These are phyloP conservation scores for Petunia axillaris DNA, from an alignment of 257 asterid genomes.

Conservation along the genomic window DNA sequence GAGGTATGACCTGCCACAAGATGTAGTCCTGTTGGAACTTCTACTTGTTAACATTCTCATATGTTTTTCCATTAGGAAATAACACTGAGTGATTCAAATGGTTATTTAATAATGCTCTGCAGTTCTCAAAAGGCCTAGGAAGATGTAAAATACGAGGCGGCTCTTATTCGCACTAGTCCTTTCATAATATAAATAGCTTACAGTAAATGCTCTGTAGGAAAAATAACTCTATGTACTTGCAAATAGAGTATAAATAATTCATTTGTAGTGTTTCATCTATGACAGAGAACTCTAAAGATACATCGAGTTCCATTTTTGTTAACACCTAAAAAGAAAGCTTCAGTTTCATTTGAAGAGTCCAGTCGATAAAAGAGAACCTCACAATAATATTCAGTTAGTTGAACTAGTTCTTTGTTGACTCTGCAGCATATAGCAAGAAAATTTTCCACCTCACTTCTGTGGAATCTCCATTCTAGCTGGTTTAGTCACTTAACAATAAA, in stretches of 20 bases:
- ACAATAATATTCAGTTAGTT: background rate
- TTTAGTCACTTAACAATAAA: background rate
- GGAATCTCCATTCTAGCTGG: conserved; percentile 10
- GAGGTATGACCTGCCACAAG: conserved; percentile 31
- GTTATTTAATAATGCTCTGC: background rate
- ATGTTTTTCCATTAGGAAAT: background rate
- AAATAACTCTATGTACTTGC: background rate
- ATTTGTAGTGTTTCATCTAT: conserved; percentile 12
- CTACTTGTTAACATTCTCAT: background rate
- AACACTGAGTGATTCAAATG: background rate
- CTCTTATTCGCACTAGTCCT: background rate
- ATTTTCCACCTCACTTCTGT: background rate
- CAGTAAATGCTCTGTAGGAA: background rate
- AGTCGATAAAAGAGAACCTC: background rate
- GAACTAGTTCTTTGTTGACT: conserved; percentile 7
- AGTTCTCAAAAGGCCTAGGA: conserved; percentile 4
- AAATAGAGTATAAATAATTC: background rate
- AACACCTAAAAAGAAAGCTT: background rate
- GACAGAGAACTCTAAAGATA: background rate
- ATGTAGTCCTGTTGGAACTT: conserved; percentile 9
- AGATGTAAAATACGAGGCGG: background rate
- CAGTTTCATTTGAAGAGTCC: background rate
- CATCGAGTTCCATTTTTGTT: background rate
- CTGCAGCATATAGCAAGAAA: background rate
- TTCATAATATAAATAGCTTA: background rate